phyloP scores from a whole-genome alignment of 164 flowering plant species.

The Nelumbo lutea region DNA sequence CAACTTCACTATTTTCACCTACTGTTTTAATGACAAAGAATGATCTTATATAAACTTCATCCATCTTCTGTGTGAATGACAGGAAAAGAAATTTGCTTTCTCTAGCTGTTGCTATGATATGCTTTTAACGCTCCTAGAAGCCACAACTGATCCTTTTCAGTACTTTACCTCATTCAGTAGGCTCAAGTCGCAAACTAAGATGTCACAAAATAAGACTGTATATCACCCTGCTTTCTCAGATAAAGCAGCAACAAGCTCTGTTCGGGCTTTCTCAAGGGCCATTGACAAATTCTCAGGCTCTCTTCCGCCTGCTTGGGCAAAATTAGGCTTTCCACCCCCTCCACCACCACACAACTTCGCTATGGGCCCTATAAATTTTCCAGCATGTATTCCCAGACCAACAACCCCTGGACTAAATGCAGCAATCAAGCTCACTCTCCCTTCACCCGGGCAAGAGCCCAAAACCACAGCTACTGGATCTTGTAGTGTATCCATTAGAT shows the following conservation, averaged over 20 bases:
- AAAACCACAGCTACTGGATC: constrained; percentile 85
- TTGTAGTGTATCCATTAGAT: constrained; percentile 46
- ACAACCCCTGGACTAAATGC: constrained; percentile 81
- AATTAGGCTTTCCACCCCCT: constrained; percentile 94
- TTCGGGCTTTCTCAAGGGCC: constrained; percentile 78
- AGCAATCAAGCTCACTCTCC: constrained; percentile 84
- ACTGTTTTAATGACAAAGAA: no score
- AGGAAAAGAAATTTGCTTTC: no score
- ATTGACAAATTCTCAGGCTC: constrained; percentile 69
- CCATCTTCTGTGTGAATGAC: no score
- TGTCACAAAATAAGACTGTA: not conserved
- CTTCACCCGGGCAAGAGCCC: constrained; percentile 86
- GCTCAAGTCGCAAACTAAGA: not conserved
- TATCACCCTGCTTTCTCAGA: constrained; percentile 47
- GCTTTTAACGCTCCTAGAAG: not conserved
- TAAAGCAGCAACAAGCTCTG: constrained; percentile 45
- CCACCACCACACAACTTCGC: constrained; percentile 95
- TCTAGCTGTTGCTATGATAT: no score
- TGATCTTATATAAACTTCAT: no score
- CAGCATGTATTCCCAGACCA: constrained; percentile 72
- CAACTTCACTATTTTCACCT: no score
- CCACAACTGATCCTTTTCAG: not conserved
- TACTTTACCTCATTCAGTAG: not conserved
- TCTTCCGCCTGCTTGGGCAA: constrained; percentile 97
- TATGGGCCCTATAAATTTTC: constrained; percentile 78